Evolutionary conservation across 2,329 filamentous ascomycete species (phyloP), one percentile per base, ranked within the genome.

Genomic region (Scedosporium dehoogii): DNA sequence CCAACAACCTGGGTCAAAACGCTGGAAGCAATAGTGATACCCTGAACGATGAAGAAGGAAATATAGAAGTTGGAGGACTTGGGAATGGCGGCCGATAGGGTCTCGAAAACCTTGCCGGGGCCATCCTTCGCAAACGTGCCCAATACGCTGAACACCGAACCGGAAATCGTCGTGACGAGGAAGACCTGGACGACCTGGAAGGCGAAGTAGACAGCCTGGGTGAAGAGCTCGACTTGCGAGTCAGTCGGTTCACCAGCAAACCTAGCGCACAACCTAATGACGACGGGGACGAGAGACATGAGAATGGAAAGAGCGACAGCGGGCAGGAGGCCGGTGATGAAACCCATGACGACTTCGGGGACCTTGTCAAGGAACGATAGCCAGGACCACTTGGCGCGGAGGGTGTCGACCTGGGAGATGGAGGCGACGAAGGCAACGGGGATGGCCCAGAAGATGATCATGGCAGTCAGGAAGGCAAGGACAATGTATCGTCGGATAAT

Each of bases 151-250:
- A 91, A 85, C 9, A 92, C 92, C 1, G 91, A 87, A 16, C 91
- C 93, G 1, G 90, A 84, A 33, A 97, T 67, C 0, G 93, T 96
- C 0, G 90, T 87, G 58, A 97, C 85, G 63, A 97, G 77, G 77
- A 97, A 97, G 55, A 96, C 90, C 72, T 97, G 92, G 21, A 97
- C 81, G 53, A 97, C 85, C 73, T 94, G 91, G 77, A 96, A 96
- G 56, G 83, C 85, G 70, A 96, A 99, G 79, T 96, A 97, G 68
- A 86, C 89, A 70, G 92, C 94, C 71, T 97, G 91, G 0, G 91
- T 92, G 63, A 91, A 92, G 7, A 97, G 79, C 73, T 99, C 94
- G 16, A 96, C 86, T 10, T 88, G 83, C 1, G 91, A 88, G 6
- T 85, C 74, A 0, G 91, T 94, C 1, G 92, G 91, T 65, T 90